These are phyloP conservation scores for Botrytis fragariae DNA, from an alignment of 2,329 filamentous ascomycete genomes.

Conservation along the genomic window DNA sequence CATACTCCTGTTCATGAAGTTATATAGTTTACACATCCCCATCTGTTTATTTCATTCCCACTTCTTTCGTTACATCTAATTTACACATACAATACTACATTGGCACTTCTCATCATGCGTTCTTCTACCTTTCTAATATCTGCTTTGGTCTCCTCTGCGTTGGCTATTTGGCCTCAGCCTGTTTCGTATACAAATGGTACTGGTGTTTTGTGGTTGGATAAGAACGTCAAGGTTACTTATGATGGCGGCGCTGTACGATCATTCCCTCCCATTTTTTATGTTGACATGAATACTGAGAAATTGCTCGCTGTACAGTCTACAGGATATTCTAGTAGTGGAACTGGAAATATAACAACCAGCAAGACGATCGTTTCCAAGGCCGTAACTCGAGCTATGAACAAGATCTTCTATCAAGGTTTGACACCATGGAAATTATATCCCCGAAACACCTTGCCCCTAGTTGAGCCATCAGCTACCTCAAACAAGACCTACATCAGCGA, in stretches of 20 bases:
- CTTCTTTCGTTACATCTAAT: slow-evolving; percentile 3
- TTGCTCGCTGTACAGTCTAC: slow-evolving; percentile 23
- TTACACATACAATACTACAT: background rate
- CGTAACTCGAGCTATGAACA: slow-evolving; percentile 57
- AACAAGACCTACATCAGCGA: slow-evolving; percentile 52
- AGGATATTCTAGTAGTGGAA: slow-evolving; percentile 19
- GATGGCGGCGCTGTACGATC: slow-evolving; percentile 57
- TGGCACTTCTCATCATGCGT: slow-evolving; percentile 25
- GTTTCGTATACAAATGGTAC: slow-evolving; percentile 51
- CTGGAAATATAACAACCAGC: slow-evolving; percentile 38
- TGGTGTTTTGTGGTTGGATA: slow-evolving; percentile 52
- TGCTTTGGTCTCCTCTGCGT: slow-evolving; percentile 26
- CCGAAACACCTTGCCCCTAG: slow-evolving; percentile 54
- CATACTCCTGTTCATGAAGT: slow-evolving; percentile 30
- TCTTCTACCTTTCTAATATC: slow-evolving; percentile 27
- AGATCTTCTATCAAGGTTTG: slow-evolving; percentile 66
- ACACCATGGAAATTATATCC: slow-evolving; percentile 76
- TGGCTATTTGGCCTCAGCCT: slow-evolving; percentile 58
- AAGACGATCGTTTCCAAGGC: slow-evolving; percentile 55
- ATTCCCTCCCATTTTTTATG: slow-evolving; percentile 36
- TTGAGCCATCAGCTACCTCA: slow-evolving; percentile 56
- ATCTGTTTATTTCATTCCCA: background rate
- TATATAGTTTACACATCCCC: slow-evolving; percentile 34
- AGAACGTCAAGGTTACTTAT: slow-evolving; percentile 54
- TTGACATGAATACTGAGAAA: slow-evolving; percentile 32